Base-by-base conservation (phyloP, 2,329 filamentous ascomycete genomes). In the Elsinoe arachidis region DNA sequence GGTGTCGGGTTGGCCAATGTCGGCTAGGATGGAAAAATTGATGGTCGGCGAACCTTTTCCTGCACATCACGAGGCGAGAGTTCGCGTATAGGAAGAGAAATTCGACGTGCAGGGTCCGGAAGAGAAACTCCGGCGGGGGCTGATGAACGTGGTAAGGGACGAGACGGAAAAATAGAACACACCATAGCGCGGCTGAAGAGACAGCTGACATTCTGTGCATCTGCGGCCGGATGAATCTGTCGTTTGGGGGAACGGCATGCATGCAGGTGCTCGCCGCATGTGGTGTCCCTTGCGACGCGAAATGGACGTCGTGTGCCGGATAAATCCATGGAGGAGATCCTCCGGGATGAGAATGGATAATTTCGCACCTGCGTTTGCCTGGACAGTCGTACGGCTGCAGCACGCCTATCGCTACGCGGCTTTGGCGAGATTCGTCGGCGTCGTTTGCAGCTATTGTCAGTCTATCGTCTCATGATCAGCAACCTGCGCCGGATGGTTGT, bases 1-100 rank as follows among this genome's bases (percentile, higher is more conserved):
- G 49, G 49, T 38, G 19, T 35, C 34, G 49, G 33, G 19, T 21
- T 53, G 49, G 49, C 49, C 39, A 53, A 53, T 53, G 49, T 39
- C 49, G 49, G 49, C 49, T 53, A 39, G 49, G 26, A 21, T n/a
- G 33, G 49, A 21, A 12, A 39, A 38, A 35, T 34, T 53, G 34
- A 14, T 23, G 33, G 15, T 14, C 5, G 12, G 41, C 12, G 26
- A 46, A 17, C 26, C 17, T 26, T 35, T 51, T 51, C 26, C 34
- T 34, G 46, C 46, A 17, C 14, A 35, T 51, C 46, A 51, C 46
- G 33, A 34, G 46, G 12, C 6, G 19, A 35, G 17, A 34, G 46
- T 49, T 49, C 44, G 46, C 23, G 26, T 15, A 35, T 15, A 4
- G 46, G 21, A 2, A 12, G n/a, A n/a, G 19, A 23, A 23, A 12